Conservation (phyloP, 73 alveolate genomes). For the Tetrahymena elliotti region DNA sequence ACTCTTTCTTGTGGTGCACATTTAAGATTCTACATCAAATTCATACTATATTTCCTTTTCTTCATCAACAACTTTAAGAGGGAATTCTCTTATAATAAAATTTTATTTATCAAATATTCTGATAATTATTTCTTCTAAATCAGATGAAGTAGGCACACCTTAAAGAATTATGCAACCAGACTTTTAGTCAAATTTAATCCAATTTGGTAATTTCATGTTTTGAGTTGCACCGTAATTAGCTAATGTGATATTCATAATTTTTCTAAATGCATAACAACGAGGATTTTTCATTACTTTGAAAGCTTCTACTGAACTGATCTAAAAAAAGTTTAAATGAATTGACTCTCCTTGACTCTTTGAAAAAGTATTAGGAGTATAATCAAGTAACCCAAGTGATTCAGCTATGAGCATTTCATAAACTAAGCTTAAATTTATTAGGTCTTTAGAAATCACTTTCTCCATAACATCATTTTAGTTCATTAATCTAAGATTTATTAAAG, state of each 20-base stretch:
- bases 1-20: not conserved
- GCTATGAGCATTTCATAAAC: not conserved
- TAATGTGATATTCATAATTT: not conserved
- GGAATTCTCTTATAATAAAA: not conserved
- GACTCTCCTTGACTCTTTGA: not conserved
- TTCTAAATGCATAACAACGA: not conserved
- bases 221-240: not conserved
- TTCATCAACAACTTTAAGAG: not conserved
- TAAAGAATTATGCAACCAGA: not conserved
- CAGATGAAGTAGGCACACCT: not conserved
- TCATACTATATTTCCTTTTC: not conserved
- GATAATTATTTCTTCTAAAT: not conserved
- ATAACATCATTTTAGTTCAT: not conserved
- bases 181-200: not conserved
- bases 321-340: not conserved
- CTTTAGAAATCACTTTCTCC: not conserved
- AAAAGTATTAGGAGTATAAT: not conserved
- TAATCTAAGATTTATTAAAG: not conserved
- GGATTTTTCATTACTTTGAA: not conserved
- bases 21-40: not conserved
- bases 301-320: not conserved
- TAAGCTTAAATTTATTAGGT: not conserved
- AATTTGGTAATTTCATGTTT: not conserved
- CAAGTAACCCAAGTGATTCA: not conserved
- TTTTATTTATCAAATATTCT: not conserved